phyloP scores from a whole-genome alignment of 208 protist species.

The Perkinsela sp. region DNA sequence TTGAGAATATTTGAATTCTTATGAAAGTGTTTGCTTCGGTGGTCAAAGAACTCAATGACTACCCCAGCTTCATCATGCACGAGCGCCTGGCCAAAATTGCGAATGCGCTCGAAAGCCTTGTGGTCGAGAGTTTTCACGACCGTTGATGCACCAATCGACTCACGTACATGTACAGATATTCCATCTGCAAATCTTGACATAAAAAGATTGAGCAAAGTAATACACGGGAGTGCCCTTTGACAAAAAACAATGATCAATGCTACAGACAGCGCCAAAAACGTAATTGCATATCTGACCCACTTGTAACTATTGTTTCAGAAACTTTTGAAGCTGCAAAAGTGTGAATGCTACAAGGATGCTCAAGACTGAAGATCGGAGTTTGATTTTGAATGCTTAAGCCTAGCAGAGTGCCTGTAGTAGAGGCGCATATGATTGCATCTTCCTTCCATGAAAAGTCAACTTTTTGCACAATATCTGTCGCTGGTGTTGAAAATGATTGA shows the following conservation, averaged over 20 bases:
- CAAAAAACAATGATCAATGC: neutral
- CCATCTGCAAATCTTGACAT: neutral
- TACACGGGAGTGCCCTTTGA: neutral
- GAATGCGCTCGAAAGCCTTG: neutral
- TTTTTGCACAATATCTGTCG: neutral
- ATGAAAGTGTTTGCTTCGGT: neutral
- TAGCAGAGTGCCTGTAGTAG: neutral
- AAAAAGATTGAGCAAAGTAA: neutral
- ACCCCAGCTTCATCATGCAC: neutral
- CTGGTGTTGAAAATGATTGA: neutral
- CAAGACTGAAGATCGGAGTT: neutral
- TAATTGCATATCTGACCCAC: neutral
- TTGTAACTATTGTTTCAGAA: neutral
- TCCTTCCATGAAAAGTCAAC: neutral
- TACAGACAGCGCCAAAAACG: neutral
- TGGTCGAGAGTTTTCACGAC: neutral
- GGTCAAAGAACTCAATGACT: conserved; percentile 1
- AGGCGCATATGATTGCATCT: neutral
- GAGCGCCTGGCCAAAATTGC: neutral
- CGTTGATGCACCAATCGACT: neutral
- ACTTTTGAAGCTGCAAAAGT: neutral
- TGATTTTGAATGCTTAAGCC: neutral
- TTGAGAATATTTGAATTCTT: neutral
- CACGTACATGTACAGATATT: neutral
- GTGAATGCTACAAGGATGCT: neutral